Evolutionary conservation across 2,329 filamentous ascomycete genomes (phyloP).

Genomic region (Sarocladium brachiariae): DNA sequence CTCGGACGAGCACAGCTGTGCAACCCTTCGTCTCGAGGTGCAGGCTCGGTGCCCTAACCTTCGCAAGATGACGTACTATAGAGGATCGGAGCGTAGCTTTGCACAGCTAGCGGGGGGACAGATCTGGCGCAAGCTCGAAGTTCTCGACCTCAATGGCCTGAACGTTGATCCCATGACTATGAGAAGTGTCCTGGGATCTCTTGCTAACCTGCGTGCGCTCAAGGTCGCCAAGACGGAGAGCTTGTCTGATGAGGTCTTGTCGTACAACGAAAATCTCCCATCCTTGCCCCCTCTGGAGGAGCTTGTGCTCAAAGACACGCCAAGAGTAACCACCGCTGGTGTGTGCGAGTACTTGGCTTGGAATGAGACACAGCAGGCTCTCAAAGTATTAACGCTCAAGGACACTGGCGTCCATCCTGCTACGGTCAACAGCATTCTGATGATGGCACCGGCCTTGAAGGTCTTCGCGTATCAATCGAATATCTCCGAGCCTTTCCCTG

Average conservation of each 20-base stretch:
- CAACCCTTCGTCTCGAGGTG: slow-evolving; percentile 73
- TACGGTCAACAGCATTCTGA: slow-evolving; percentile 54
- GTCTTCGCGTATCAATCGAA: slow-evolving; percentile 49
- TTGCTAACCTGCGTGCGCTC: slow-evolving; percentile 64
- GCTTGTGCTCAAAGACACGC: slow-evolving; percentile 64
- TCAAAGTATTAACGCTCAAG: slow-evolving; percentile 64
- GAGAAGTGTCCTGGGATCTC: slow-evolving; percentile 60
- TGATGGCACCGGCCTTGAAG: slow-evolving; percentile 48
- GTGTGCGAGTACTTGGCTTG: slow-evolving; percentile 61
- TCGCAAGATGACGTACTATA: slow-evolving; percentile 80
- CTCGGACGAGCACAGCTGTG: slow-evolving; percentile 68
- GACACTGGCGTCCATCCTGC: slow-evolving; percentile 63
- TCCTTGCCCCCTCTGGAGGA: slow-evolving; percentile 69
- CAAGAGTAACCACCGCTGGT: slow-evolving; percentile 64
- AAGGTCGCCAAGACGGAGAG: slow-evolving; percentile 64
- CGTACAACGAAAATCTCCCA: slow-evolving; percentile 56
- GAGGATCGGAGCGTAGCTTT: slow-evolving; percentile 72
- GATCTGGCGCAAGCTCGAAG: slow-evolving; percentile 64
- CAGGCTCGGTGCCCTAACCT: slow-evolving; percentile 77
- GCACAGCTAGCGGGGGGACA: slow-evolving; percentile 59
- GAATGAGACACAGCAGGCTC: slow-evolving; percentile 49
- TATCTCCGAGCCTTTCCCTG: slow-evolving; percentile 43
- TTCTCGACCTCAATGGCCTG: slow-evolving; percentile 62
- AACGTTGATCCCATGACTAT: slow-evolving; percentile 65
- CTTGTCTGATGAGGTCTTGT: slow-evolving; percentile 73